phyloP scores from a whole-genome alignment of 495 filamentous ascomycete genomes.

The Aspergillus sclerotiicarbonarius region DNA sequence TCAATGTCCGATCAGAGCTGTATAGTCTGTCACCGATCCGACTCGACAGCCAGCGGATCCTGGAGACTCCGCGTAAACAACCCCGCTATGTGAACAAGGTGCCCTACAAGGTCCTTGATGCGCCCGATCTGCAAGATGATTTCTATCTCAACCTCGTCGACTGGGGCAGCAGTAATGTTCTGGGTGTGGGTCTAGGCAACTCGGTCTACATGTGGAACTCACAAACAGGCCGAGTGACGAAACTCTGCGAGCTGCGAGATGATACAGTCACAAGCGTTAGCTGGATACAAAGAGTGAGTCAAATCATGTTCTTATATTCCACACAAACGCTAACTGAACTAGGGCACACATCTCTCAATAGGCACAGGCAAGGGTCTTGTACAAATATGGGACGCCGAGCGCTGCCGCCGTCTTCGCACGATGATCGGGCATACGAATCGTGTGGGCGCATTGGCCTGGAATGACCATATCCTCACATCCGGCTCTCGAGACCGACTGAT shows the following conservation, averaged over 20 bases:
- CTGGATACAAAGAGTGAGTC: constrained; percentile 84
- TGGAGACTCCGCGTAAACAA: constrained; percentile 83
- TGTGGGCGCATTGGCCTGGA: constrained; percentile 93
- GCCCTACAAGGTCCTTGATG: constrained; percentile 95
- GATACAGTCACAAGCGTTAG: constrained; percentile 94
- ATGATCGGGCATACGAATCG: constrained; percentile 95
- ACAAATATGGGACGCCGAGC: constrained; percentile 95
- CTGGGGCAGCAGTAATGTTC: constrained; percentile 92
- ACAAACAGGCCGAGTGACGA: constrained; percentile 77
- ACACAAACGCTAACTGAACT: constrained; percentile 16
- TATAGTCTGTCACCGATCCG: constrained; percentile 92
- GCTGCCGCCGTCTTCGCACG: constrained; percentile 77
- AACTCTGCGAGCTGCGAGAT: constrained; percentile 87
- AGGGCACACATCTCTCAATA: constrained; percentile 92
- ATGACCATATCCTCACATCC: constrained; percentile 94
- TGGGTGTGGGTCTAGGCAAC: constrained; percentile 87
- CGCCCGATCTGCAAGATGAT: constrained; percentile 92
- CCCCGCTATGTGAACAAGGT: constrained; percentile 90
- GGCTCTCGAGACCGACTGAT: constrained; percentile 92
- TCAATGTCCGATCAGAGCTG: constrained; percentile 84
- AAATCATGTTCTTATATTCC: not conserved
- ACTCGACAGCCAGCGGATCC: constrained; percentile 84
- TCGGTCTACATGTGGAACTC: constrained; percentile 99
- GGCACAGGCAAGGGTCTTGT: constrained; percentile 91
- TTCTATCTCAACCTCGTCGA: constrained; percentile 97